Evolutionary conservation across 495 filamentous ascomycete genomes (phyloP).

Genomic region (Podospora comata): DNA sequence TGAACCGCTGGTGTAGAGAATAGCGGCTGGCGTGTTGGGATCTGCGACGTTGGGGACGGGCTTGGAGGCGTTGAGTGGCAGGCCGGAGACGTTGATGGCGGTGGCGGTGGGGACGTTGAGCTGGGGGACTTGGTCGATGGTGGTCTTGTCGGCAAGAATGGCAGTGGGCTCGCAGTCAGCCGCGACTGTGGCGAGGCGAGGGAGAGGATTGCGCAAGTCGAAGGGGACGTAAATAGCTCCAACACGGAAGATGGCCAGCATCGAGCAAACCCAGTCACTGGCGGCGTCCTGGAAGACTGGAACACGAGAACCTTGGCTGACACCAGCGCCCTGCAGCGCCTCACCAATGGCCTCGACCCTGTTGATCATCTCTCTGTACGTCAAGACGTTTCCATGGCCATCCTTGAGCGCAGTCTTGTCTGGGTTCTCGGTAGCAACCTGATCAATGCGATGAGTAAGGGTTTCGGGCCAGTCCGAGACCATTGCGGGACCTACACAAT

Average conservation of each 20-base stretch:
- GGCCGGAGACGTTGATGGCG: conserved; percentile 8
- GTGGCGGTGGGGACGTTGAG: conserved; percentile 21
- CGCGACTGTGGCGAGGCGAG: conserved; percentile 23
- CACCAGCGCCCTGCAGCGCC: background rate
- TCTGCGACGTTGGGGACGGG: background rate
- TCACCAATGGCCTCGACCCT: background rate
- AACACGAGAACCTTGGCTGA: conserved; percentile 19
- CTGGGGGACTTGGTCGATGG: conserved; percentile 11
- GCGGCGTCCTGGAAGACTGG: conserved; percentile 36
- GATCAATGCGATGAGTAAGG: conserved; percentile 30
- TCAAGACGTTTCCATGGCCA: background rate
- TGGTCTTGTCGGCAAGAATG: conserved; percentile 46
- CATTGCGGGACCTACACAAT: background rate
- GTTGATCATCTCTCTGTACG: background rate
- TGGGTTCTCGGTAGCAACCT: conserved; percentile 7
- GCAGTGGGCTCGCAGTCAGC: conserved; percentile 17
- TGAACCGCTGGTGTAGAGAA: conserved; percentile 50
- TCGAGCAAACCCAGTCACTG: conserved; percentile 46
- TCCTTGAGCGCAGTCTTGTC: background rate
- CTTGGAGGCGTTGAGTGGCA: background rate
- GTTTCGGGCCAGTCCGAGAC: conserved; percentile 23
- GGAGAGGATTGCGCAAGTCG: conserved; percentile 36
- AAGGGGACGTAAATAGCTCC: conserved; percentile 54
- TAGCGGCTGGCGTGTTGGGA: conserved; percentile 27
- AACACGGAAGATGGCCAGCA: conserved; percentile 51